These are phyloP conservation scores for Cutaneotrichosporon dermatis DNA, from an alignment of 1,284 basidiomycete species.

Conservation along the genomic window DNA sequence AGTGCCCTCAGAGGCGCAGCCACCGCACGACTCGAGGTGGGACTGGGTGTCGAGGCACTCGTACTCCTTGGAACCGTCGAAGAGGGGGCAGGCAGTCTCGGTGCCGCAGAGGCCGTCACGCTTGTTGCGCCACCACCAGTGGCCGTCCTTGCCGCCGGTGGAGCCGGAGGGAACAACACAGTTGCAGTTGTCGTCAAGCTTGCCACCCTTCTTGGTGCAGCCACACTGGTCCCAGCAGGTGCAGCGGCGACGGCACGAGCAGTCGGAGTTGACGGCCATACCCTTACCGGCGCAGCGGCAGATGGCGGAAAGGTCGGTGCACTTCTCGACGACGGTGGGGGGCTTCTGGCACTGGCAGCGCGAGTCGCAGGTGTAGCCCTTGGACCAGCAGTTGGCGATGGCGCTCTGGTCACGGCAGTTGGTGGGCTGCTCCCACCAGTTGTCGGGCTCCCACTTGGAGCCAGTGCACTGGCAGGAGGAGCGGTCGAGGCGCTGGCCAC, in stretches of 20 bases:
- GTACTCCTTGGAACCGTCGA: slow-evolving; percentile 9
- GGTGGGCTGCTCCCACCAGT: not conserved
- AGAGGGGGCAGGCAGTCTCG: slow-evolving; percentile 16
- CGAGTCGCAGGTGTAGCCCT: slow-evolving; percentile 6
- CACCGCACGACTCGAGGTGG: slow-evolving; percentile 55
- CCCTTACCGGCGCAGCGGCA: slow-evolving; percentile 5
- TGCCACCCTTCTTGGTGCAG: slow-evolving; percentile 12
- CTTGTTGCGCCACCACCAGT: slow-evolving; percentile 4
- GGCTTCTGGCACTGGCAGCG: slow-evolving; percentile 7
- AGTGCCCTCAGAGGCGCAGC: slow-evolving; percentile 57
- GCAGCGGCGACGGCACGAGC: slow-evolving; percentile 14
- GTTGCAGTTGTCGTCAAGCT: slow-evolving; percentile 15
- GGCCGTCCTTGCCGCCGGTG: not conserved
- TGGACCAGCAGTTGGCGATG: slow-evolving; percentile 14
- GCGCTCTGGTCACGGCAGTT: slow-evolving; percentile 1
- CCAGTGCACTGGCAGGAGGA: slow-evolving; percentile 5
- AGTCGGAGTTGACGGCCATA: slow-evolving; percentile 14
- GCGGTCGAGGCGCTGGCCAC: slow-evolving; percentile 7
- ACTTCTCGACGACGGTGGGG: slow-evolving; percentile 11
- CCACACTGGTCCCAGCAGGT: slow-evolving; percentile 12
- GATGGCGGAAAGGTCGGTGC: slow-evolving; percentile 13
- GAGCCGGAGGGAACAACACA: slow-evolving; percentile 14
- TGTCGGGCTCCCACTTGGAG: not conserved
- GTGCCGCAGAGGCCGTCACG: slow-evolving; percentile 8
- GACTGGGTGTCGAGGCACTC: slow-evolving; percentile 22